Conservation (phyloP, 371 early-diverging fungal genomes). For the Quaeritorhiza haematococci region DNA sequence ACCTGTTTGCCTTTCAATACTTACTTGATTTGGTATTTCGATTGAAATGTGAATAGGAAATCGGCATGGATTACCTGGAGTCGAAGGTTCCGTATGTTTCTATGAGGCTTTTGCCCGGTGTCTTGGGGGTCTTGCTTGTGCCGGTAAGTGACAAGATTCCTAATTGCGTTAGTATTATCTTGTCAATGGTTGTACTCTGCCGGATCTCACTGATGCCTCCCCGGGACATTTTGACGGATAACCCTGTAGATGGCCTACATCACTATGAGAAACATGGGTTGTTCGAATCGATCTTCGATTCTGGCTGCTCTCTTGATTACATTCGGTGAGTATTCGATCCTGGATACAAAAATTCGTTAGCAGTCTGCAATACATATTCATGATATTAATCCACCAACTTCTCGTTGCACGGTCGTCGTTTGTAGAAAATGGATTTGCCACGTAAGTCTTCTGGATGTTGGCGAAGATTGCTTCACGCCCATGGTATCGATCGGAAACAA, state of each 20-base stretch:
- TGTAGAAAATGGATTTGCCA: slow-evolving; percentile 27
- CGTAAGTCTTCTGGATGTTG: too few species aligned
- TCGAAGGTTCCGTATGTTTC: slow-evolving; percentile 74
- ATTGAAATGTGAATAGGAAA: slow-evolving; percentile 24
- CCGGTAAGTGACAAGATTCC: slow-evolving; percentile 39
- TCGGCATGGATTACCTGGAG: slow-evolving; percentile 54
- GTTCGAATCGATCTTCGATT: slow-evolving; percentile 60
- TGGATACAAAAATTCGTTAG: background rate
- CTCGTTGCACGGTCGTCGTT: too few species aligned
- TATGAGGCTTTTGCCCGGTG: slow-evolving; percentile 73
- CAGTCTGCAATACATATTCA: background rate
- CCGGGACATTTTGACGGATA: background rate
- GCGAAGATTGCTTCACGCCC: too few species aligned
- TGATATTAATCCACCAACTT: too few species aligned
- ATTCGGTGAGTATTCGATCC: slow-evolving; percentile 35
- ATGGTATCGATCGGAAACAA: too few species aligned
- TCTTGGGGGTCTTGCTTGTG: slow-evolving; percentile 68
- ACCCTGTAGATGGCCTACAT: slow-evolving; percentile 59
- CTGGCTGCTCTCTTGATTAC: slow-evolving; percentile 63
- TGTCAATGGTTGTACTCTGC: background rate
- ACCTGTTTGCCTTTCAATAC: too few species aligned
- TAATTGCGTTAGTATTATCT: background rate
- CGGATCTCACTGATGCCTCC: background rate
- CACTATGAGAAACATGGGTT: slow-evolving; percentile 71
- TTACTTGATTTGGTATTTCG: too few species aligned